Evolutionary conservation across 140 eudicot genomes (phyloP), one percentile per base, ranked within the genome.

Genomic region (Senecio squalidus): DNA sequence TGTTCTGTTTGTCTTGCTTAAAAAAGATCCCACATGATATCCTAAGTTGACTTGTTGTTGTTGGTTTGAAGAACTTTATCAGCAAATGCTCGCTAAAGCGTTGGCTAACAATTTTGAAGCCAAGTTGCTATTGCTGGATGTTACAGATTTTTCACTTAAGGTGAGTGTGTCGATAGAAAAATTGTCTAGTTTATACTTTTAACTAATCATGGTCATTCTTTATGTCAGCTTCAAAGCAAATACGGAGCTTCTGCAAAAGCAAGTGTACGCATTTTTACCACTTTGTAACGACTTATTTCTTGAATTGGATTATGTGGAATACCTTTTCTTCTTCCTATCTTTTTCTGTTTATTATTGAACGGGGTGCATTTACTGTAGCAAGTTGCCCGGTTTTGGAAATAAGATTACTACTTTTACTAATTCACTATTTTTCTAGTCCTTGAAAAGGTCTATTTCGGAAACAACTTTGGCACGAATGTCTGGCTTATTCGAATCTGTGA

Each of bases 21-120:
- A 18, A 41, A 23, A n/a, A n/a, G 5, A 50, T 50, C 4, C 9
- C 29, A 28, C 15, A 50, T 25, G 11, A 2, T 56, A 30, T 20
- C 15, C 54, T 36, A 46, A 33, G 25, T 47, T 44, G 33, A 15
- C 48, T 57, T 36, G 26, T 8, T 55, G 29, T 48, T 64, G 65
- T 57, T 28, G 13, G 10, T 61, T 63, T 75, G 66, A 74, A 92
- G 98, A 92, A 79, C 80, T 74, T 31, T 92, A 87, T 72, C 98
- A 91, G 79, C 96, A 91, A 77, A 84, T 81, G 98, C 96, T 91
- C 68, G 98, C 88, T 3, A 87, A 91, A 79, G 96, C 96, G 11
- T 72, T 91, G 64, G 96, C 96, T 52, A 88, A 87, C 69, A 81
- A 67, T 66, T 91, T 81, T 84, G 92, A 78, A 20, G 94, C 98